A percentile compares a stretch with the other conserved stretches of the same genome.
phyloP scores from a whole-genome alignment of 805 yeast species.

The Hanseniaspora taiwanica region DNA sequence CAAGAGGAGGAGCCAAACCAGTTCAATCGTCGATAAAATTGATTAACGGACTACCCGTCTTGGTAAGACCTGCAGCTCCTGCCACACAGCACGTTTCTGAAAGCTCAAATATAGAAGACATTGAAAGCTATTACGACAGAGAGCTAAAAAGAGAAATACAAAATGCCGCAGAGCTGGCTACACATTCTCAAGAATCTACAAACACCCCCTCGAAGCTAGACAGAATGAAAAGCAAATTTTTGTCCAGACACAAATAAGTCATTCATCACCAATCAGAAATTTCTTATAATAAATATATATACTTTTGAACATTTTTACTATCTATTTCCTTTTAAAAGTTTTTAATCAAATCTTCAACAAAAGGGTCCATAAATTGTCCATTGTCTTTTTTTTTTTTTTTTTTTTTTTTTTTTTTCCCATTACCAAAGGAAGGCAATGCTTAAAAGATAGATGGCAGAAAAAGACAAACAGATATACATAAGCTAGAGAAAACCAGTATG shows the following conservation, averaged over 20 bases:
- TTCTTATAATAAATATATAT: background rate
- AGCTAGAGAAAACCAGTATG: too few relatives aligned
- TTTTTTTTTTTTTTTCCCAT: too few relatives aligned
- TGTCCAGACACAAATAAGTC: constrained; percentile 3
- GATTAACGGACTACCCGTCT: constrained; percentile 24
- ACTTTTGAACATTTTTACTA: background rate
- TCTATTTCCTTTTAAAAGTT: too few relatives aligned
- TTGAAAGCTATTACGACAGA: constrained; percentile 7
- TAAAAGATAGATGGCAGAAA: too few relatives aligned
- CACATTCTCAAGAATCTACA: constrained; percentile 1
- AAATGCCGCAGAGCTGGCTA: background rate
- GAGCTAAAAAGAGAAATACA: background rate
- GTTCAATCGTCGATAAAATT: constrained; percentile 20
- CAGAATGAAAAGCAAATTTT: constrained; percentile 3
- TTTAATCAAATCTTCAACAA: too few relatives aligned
- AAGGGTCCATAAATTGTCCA: too few relatives aligned
- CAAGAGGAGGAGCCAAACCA: constrained; percentile 12
- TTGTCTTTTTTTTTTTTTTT: too few relatives aligned
- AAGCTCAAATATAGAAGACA: too few relatives aligned
- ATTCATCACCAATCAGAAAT: background rate
- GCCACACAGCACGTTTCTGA: too few relatives aligned
- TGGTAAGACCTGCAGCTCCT: constrained; percentile 10
- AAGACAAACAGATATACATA: too few relatives aligned
- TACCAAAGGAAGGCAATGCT: too few relatives aligned
- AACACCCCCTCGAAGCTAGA: background rate